phyloP scores from a whole-genome alignment of 768 basidiomycete species.

The Hirschioporus abietinus region DNA sequence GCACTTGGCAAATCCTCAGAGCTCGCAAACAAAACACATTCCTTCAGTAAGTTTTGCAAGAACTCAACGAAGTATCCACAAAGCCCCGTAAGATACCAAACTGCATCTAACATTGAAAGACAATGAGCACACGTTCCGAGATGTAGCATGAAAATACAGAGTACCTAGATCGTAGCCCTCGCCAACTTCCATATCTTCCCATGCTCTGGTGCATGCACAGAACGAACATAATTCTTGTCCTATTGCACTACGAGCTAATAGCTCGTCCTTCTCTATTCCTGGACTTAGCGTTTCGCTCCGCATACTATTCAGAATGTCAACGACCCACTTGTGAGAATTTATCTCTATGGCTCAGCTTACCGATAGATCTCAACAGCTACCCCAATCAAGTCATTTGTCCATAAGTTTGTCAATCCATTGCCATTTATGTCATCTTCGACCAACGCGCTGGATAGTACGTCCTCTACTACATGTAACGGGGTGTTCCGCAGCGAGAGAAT shows the following conservation, averaged over 20 bases:
- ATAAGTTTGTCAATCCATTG: conserved; percentile 34
- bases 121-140: conserved; percentile 7
- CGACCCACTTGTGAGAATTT: conserved; percentile 7
- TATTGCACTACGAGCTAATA: conserved; percentile 50
- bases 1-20: conserved; percentile 10
- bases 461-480: conserved; percentile 36
- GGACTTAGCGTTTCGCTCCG: conserved; percentile 28
- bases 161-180: conserved; percentile 61
- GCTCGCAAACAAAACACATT: conserved; percentile 34
- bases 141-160: background rate
- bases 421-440: conserved; percentile 39
- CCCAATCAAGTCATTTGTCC: conserved; percentile 48
- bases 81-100: conserved; percentile 67
- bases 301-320: background rate
- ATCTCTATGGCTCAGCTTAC: conserved; percentile 15
- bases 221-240: conserved; percentile 66
- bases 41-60: conserved; percentile 56
- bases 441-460: conserved; percentile 43
- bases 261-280: conserved; percentile 32
- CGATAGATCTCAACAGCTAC: conserved; percentile 35
- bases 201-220: conserved; percentile 53
- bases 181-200: conserved; percentile 59
- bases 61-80: conserved; percentile 59
- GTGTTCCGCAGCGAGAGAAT: conserved; percentile 39
- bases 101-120: conserved; percentile 41